Conservation (phyloP, 495 filamentous ascomycete genomes). For the Lepraria neglecta region DNA sequence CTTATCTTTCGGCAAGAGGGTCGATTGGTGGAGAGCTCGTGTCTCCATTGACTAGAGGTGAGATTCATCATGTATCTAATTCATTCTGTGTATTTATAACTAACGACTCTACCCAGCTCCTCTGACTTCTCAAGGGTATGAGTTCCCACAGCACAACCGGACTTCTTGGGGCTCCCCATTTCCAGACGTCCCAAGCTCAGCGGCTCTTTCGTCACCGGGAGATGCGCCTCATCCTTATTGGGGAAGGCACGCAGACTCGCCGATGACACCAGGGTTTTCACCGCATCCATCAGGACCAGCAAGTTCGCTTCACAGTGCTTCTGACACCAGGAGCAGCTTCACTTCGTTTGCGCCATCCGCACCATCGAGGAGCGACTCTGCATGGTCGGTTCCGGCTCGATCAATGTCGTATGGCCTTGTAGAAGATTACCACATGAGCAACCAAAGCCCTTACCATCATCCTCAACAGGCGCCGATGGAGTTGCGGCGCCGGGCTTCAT, state of each 20-base stretch:
- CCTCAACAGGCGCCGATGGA: slow-evolving; percentile 20
- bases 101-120: slow-evolving; percentile 15
- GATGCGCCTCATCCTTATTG: slow-evolving; percentile 26
- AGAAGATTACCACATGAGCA: slow-evolving; percentile 22
- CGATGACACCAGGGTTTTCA: slow-evolving; percentile 27
- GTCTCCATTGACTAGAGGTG: slow-evolving; percentile 28
- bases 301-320: slow-evolving; percentile 20
- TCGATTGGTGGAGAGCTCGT: slow-evolving; percentile 18
- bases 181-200: slow-evolving; percentile 25
- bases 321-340: slow-evolving; percentile 23
- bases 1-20: slow-evolving; percentile 12
- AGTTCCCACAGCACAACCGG: slow-evolving; percentile 24
- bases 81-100: not conserved
- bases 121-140: slow-evolving; percentile 21
- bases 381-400: slow-evolving; percentile 24
- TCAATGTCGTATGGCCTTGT: slow-evolving; percentile 28
- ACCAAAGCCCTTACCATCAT: slow-evolving; percentile 22
- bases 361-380: slow-evolving; percentile 21
- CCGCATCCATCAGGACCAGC: slow-evolving; percentile 25
- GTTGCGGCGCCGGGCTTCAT: slow-evolving; percentile 22
- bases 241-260: slow-evolving; percentile 26
- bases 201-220: slow-evolving; percentile 27
- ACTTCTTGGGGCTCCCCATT: slow-evolving; percentile 26
- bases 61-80: not conserved
- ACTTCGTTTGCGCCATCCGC: slow-evolving; percentile 23